Evolutionary conservation across 108 stramenopile species (phyloP).

Genomic region (Skeletonema marinoi): DNA sequence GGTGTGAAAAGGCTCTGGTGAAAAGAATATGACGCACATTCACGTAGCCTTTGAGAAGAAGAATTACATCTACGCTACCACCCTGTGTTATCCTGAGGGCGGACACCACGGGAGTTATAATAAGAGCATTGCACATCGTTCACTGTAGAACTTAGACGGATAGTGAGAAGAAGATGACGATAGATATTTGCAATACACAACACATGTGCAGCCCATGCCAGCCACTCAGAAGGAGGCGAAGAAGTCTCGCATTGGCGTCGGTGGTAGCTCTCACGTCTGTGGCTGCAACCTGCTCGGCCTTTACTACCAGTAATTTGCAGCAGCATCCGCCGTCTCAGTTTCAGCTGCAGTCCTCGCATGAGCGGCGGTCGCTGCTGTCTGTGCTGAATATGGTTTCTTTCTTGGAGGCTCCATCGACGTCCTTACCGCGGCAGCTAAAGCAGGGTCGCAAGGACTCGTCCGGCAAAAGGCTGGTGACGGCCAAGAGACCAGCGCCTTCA

Average conservation of each 20-base stretch:
- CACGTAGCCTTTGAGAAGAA: too few relatives aligned
- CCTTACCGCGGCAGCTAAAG: background rate
- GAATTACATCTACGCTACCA: too few relatives aligned
- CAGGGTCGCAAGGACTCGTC: background rate
- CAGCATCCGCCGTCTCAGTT: background rate
- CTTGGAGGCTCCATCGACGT: slow-evolving; percentile 10
- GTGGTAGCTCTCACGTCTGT: slow-evolving; percentile 1
- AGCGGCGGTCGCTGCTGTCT: background rate
- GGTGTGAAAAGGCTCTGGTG: too few relatives aligned
- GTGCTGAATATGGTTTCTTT: slow-evolving; percentile 19
- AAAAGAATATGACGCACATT: too few relatives aligned
- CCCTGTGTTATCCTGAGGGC: too few relatives aligned
- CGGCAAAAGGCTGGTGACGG: background rate
- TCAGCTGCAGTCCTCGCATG: background rate
- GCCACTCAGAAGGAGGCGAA: background rate
- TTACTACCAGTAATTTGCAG: background rate
- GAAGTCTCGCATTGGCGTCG: slow-evolving; percentile 8
- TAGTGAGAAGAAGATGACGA: background rate
- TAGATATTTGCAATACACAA: background rate
- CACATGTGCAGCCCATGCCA: background rate
- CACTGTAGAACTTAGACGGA: background rate
- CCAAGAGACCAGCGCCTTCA: background rate
- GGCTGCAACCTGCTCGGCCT: slow-evolving; percentile 3
- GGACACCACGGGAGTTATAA: too few relatives aligned
- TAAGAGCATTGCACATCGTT: too few relatives aligned